A percentile compares a stretch with the other conserved stretches of the same genome.
Evolutionary conservation across 1,139 yeast species (phyloP).

Genomic region (Pichia sp.): DNA sequence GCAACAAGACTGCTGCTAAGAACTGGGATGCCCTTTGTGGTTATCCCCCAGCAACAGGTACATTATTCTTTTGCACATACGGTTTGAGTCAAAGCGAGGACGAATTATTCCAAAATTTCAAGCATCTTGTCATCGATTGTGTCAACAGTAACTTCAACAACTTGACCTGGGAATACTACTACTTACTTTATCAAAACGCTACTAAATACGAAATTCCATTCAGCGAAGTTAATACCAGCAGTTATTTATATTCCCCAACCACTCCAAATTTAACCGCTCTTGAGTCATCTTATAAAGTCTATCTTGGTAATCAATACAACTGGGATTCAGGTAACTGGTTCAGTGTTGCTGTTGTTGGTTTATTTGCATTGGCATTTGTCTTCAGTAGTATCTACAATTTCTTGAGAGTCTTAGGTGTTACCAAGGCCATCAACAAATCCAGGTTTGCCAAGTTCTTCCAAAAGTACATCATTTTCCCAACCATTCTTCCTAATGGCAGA

Average conservation of each 20-base stretch:
- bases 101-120: constrained; percentile 13
- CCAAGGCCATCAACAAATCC: constrained; percentile 17
- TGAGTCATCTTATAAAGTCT: constrained; percentile 3
- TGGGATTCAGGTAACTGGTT: constrained; percentile 25
- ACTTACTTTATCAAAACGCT: no score
- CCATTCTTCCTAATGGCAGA: constrained; percentile 25
- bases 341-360: constrained; percentile 45
- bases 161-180: no score
- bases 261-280: constrained; percentile 19
- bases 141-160: no score
- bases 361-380: no score
- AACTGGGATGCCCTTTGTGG: constrained; percentile 22
- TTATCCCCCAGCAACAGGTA: constrained; percentile 30
- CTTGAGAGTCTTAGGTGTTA: constrained; percentile 15
- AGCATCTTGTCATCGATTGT: no score
- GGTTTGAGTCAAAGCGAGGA: constrained; percentile 17
- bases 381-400: constrained; percentile 38
- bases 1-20: no score
- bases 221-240: no score
- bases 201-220: no score
- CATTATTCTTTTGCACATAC: constrained; percentile 28
- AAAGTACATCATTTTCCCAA: constrained; percentile 25
- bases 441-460: constrained; percentile 19
- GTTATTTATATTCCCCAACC: constrained; percentile 18
- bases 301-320: constrained; percentile 19